Evolutionary conservation across 2,329 filamentous ascomycete genomes (phyloP).

Genomic region (Pestalotiopsis sp.): DNA sequence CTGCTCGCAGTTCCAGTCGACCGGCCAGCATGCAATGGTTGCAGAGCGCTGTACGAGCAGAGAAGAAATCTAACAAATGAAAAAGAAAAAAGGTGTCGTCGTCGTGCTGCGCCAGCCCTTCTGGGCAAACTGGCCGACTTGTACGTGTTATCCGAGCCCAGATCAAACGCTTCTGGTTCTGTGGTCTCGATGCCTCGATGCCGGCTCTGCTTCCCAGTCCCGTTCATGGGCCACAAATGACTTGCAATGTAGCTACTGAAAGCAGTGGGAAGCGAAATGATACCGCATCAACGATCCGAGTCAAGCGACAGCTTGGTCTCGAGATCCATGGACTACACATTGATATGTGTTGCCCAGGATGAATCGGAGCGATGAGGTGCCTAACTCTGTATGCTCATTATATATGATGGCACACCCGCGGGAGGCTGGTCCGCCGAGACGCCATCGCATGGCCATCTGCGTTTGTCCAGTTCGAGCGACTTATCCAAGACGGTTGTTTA

Average conservation of each 20-base stretch:
- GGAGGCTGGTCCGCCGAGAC: constrained; percentile 53
- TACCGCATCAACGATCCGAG: not conserved
- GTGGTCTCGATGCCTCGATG: not conserved
- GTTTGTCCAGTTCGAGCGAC: constrained; percentile 24
- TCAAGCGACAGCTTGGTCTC: not conserved
- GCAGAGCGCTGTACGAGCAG: not conserved
- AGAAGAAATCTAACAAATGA: constrained; percentile 11
- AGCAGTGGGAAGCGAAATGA: not conserved
- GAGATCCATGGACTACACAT: not conserved
- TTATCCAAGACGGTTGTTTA: constrained; percentile 44
- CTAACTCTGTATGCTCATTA: constrained; percentile 27
- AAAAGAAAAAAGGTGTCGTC: not conserved
- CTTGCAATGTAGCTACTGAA: not conserved
- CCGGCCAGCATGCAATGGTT: not conserved
- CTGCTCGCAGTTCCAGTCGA: constrained; percentile 2
- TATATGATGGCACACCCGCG: constrained; percentile 57
- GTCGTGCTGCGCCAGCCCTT: not conserved
- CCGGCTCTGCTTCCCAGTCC: not conserved
- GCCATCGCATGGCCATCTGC: constrained; percentile 56
- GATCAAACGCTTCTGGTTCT: not conserved
- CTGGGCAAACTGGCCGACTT: not conserved
- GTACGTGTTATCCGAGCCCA: not conserved
- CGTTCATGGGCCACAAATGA: not conserved
- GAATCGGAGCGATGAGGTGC: not conserved
- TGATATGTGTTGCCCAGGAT: not conserved